A percentile compares a stretch with the other conserved stretches of the same genome.
These are phyloP conservation scores for Penicillium sp. DNA, from an alignment of 2,329 filamentous ascomycete species.

Conservation along the genomic window DNA sequence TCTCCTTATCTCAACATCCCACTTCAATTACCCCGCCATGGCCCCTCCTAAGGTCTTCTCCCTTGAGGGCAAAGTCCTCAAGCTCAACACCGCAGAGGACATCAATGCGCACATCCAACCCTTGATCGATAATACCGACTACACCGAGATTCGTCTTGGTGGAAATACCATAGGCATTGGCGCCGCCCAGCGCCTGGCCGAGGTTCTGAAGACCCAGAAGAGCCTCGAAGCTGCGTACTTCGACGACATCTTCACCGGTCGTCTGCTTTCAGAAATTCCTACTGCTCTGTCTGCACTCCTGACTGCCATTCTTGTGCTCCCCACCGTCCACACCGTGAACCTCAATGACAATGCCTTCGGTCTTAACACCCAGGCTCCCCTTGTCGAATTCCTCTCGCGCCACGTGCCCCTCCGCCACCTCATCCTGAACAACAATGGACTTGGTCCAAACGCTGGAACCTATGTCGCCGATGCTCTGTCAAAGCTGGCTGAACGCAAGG, in stretches of 20 bases:
- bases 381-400: slow-evolving; percentile 84
- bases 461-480: slow-evolving; percentile 85
- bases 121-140: slow-evolving; percentile 66
- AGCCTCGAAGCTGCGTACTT: slow-evolving; percentile 79
- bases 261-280: slow-evolving; percentile 90
- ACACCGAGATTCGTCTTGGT: slow-evolving; percentile 77
- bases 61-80: slow-evolving; percentile 85
- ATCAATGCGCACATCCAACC: slow-evolving; percentile 78
- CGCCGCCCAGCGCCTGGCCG: slow-evolving; percentile 80
- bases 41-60: slow-evolving; percentile 67
- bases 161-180: slow-evolving; percentile 92
- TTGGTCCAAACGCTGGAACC: slow-evolving; percentile 87
- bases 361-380: slow-evolving; percentile 86
- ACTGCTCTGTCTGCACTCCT: slow-evolving; percentile 82
- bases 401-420: slow-evolving; percentile 91
- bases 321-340: slow-evolving; percentile 85
- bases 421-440: slow-evolving; percentile 96
- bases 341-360: slow-evolving; percentile 98
- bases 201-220: slow-evolving; percentile 81
- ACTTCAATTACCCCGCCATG: slow-evolving; percentile 48
- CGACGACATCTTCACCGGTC: slow-evolving; percentile 95
- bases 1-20: slow-evolving; percentile 11
- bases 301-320: slow-evolving; percentile 79
- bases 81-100: slow-evolving; percentile 85
- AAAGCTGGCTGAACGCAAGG: slow-evolving; percentile 79